phyloP scores from a whole-genome alignment of 148 eudicot genomes.

The Vaccinium darrowii region DNA sequence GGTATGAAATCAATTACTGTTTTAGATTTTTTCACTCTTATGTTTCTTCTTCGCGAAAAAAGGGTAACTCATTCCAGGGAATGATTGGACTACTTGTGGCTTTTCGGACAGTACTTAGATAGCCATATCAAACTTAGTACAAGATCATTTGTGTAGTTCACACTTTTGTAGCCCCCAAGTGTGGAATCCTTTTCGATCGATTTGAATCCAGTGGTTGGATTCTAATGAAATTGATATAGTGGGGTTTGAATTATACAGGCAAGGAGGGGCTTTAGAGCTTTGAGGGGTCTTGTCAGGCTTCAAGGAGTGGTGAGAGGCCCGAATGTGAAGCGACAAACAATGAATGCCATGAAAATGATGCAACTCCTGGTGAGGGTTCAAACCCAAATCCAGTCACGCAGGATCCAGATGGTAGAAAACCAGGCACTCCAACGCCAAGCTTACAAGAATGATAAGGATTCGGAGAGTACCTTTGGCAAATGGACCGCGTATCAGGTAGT shows the following conservation, averaged over 20 bases:
- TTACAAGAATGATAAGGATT: constrained; percentile 48
- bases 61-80: background rate
- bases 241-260: constrained; percentile 37
- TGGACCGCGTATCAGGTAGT: constrained; percentile 41
- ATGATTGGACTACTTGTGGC: background rate
- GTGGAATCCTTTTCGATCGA: background rate
- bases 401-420: constrained; percentile 87
- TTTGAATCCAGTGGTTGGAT: background rate
- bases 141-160: background rate
- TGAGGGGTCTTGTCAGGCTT: constrained; percentile 89
- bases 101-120: background rate
- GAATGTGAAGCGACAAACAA: constrained; percentile 79
- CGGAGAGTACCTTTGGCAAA: constrained; percentile 52
- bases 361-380: constrained; percentile 88
- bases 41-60: background rate
- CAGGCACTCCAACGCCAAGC: constrained; percentile 61
- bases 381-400: constrained; percentile 77
- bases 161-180: background rate
- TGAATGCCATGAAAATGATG: constrained; percentile 88
- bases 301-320: constrained; percentile 86
- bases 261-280: constrained; percentile 68
- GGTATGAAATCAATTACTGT: background rate
- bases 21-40: background rate
- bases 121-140: background rate
- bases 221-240: background rate